Evolutionary conservation across 2,329 filamentous ascomycete species (phyloP), one percentile per base, ranked within the genome.

Genomic region (Talaromyces sp.): DNA sequence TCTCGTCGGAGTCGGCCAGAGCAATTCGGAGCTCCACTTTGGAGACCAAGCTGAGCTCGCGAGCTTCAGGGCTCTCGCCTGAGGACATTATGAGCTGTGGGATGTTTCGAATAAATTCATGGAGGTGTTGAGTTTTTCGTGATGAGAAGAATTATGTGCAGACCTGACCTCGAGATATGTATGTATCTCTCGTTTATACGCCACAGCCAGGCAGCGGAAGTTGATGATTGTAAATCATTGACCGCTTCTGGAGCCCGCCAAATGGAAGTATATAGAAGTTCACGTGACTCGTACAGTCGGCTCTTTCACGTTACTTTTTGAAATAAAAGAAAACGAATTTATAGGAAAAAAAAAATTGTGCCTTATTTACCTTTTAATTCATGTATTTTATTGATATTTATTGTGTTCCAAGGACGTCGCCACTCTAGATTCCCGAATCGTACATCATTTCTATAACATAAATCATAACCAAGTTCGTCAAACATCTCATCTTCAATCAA

Each of bases 21-120:
- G 87, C 90, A 72, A 97, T 95, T 68, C 89, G 87, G 73, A 95
- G 87, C 76, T 96, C 93, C 54, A 96, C 90, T 74, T 91, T 94
- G 72, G 91, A 90, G 61, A 97, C 86, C 67, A 97, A 86, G 69
- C 88, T 86, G 70, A 96, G 83, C 84, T 97, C 93, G 67, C 88
- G 87, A 77, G 90, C 77, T 66, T 79, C 78, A 64, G 72, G 67
- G 72, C 72, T 79, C 69, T 71, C 72, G 48, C 73, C 72, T 65
- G 74, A 69, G 68, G 76, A 73, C 76, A 78, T 77, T 64, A 39
- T 66, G 50, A 59, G 64, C 41, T 43, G 43, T 6, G 33, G 27
- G 24, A 22, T 16, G 19, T 62, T 43, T 52, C 27, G 27, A 7
- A 27, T 24, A 13, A 9, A n/a, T 16, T 45, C 60, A 62, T 62